Evolutionary conservation across 83 land plant species (phyloP), one percentile per base, ranked within the genome.

Genomic region (Diphasiastrum complanatum): DNA sequence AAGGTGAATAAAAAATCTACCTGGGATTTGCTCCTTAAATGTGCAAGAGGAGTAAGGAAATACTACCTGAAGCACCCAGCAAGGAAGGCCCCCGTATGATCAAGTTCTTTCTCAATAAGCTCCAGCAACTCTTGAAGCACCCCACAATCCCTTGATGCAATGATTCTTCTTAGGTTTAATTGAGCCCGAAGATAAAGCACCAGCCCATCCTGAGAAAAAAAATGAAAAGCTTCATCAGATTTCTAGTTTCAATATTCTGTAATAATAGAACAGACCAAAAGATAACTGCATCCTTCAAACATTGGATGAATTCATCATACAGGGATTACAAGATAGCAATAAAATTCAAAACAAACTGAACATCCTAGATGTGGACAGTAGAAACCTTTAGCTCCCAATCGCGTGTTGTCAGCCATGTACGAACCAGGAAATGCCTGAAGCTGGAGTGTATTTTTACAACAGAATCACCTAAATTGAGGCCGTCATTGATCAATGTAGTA

Each of bases 341-440:
- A 5, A 54, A 27, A 8, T 5, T 4, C 58, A 54, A 25, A 3
- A 6, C 4, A 5, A 35, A 58, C 20, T 20, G 10, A 58, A 45
- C 32, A 18, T n/a, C 61, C n/a, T n/a, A n/a, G n/a, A n/a, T n/a
- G n/a, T n/a, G n/a, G n/a, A 34, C 16, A 14, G 30, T 40, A 60
- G 0, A 11, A 34, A 91, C 97, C 95, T 91, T 91, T 27, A 87
- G 70, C 22, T 65, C 72, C 20, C 75, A 77, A 62, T 91, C 95
- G 68, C 78, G 95, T 30, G 87, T 85, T 18, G 79, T 78, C 30
- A 79, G 60, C 97, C 93, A 91, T 45, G 70, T 78, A 3, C 75
- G 83, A 45, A 75, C 72, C 48, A 91, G 63, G 53, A 87, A 87
- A 3, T 75, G 71, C 32, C 81, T 71, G 49, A 79, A 50, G 20